phyloP scores from a whole-genome alignment of 83 land plant genomes.

The Picea engelmannii region DNA sequence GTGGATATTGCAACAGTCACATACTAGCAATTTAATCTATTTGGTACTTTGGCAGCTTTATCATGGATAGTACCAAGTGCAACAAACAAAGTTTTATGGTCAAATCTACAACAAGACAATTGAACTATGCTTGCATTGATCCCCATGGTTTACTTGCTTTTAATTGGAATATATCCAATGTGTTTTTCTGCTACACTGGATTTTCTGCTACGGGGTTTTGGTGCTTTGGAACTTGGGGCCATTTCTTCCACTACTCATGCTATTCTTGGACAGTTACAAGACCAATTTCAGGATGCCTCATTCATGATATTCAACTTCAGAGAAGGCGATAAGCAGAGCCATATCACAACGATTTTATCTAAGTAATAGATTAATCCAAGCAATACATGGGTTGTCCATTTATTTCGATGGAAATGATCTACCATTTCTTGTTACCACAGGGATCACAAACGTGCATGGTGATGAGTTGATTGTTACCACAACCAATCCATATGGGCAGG shows the following conservation, averaged over 20 bases:
- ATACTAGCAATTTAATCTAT: constrained; percentile 74
- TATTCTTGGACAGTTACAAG: constrained; percentile 92
- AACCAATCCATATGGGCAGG: too few relatives aligned
- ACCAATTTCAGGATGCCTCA: too few relatives aligned
- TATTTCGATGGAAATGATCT: too few relatives aligned
- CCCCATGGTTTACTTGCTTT: constrained; percentile 85
- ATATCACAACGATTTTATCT: too few relatives aligned
- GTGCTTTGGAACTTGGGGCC: constrained; percentile 94
- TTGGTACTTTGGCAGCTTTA: constrained; percentile 84
- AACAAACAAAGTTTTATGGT: constrained; percentile 86
- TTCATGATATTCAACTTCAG: too few relatives aligned
- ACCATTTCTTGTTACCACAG: too few relatives aligned
- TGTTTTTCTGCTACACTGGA: constrained; percentile 72
- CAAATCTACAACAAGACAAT: constrained; percentile 73
- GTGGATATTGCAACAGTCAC: constrained; percentile 91
- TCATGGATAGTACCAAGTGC: constrained; percentile 95
- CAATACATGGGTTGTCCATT: too few relatives aligned
- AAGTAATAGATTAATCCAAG: too few relatives aligned
- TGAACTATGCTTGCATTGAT: constrained; percentile 95
- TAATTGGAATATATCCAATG: constrained; percentile 55
- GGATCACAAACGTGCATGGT: too few relatives aligned
- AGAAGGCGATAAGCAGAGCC: too few relatives aligned
- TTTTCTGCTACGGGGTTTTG: constrained; percentile 91
- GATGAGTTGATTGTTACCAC: too few relatives aligned
- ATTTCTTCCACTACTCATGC: constrained; percentile 90